These are phyloP conservation scores for Aspergillus cristatus DNA, from an alignment of 495 filamentous ascomycete genomes.

Conservation along the genomic window DNA sequence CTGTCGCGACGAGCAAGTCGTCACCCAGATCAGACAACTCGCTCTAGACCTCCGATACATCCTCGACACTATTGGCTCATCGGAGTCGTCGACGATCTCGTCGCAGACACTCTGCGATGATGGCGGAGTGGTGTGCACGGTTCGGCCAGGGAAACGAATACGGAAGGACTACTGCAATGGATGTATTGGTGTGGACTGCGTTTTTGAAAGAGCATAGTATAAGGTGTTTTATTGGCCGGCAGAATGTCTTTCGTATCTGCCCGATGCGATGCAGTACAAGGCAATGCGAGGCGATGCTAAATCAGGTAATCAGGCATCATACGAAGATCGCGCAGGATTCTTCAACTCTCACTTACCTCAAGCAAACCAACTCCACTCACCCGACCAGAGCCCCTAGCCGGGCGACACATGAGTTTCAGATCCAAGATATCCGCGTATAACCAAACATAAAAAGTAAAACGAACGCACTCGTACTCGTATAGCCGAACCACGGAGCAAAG, in stretches of 20 bases:
- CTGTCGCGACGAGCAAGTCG: slow-evolving; percentile 28
- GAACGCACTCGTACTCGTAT: too few species aligned
- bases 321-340: slow-evolving; percentile 17
- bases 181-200: slow-evolving; percentile 26
- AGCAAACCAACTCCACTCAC: slow-evolving; percentile 13
- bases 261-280: too few species aligned
- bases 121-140: slow-evolving; percentile 15
- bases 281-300: not conserved
- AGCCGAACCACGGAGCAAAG: too few species aligned
- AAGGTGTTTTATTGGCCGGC: slow-evolving; percentile 17
- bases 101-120: slow-evolving; percentile 5
- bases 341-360: too few species aligned
- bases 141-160: slow-evolving; percentile 23
- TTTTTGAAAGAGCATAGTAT: slow-evolving; percentile 26
- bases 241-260: not conserved
- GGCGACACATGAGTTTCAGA: too few species aligned
- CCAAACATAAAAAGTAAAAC: too few species aligned
- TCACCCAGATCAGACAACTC: slow-evolving; percentile 11
- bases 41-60: slow-evolving; percentile 7
- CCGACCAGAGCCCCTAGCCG: not conserved
- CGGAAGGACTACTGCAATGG: slow-evolving; percentile 15
- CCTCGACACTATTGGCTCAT: slow-evolving; percentile 25
- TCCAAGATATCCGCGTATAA: too few species aligned
- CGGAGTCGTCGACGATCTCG: slow-evolving; percentile 9
- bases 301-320: slow-evolving; percentile 12